Evolutionary conservation across 106 monocot species (phyloP).

Genomic region (Narthecium ossifragum): DNA sequence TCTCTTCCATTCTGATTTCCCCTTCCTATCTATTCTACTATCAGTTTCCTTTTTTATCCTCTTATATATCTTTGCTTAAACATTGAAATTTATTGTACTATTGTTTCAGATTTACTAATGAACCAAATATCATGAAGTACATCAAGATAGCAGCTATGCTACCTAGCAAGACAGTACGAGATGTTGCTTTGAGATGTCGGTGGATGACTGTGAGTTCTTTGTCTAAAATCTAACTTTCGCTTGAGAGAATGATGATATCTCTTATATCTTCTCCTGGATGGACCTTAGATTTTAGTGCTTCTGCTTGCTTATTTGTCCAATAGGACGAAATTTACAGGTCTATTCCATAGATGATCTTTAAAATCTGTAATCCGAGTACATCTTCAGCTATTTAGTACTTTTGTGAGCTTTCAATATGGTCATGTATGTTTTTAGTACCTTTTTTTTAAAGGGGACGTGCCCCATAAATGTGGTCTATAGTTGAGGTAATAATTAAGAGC

Average conservation of each 20-base stretch:
- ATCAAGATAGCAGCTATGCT: slow-evolving; percentile 58
- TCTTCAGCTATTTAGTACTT: no score
- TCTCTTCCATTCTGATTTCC: background rate
- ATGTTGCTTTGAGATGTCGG: slow-evolving; percentile 62
- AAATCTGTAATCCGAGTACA: no score
- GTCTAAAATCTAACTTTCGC: background rate
- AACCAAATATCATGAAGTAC: slow-evolving; percentile 54
- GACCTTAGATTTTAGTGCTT: background rate
- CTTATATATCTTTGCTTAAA: background rate
- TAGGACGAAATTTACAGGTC: background rate
- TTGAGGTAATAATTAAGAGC: no score
- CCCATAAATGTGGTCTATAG: no score
- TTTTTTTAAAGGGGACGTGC: no score
- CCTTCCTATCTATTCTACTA: background rate
- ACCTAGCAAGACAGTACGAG: slow-evolving; percentile 57
- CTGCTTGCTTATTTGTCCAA: background rate
- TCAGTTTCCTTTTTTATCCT: background rate
- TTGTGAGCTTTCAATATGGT: no score
- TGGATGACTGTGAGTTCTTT: slow-evolving; percentile 65
- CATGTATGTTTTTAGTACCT: no score
- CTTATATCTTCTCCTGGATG: background rate
- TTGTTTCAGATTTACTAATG: slow-evolving; percentile 35
- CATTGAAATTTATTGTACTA: background rate
- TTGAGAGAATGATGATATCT: background rate
- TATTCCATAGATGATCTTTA: background rate